Conservation (phyloP, 78 protist genomes). For the Acrasis kona region DNA sequence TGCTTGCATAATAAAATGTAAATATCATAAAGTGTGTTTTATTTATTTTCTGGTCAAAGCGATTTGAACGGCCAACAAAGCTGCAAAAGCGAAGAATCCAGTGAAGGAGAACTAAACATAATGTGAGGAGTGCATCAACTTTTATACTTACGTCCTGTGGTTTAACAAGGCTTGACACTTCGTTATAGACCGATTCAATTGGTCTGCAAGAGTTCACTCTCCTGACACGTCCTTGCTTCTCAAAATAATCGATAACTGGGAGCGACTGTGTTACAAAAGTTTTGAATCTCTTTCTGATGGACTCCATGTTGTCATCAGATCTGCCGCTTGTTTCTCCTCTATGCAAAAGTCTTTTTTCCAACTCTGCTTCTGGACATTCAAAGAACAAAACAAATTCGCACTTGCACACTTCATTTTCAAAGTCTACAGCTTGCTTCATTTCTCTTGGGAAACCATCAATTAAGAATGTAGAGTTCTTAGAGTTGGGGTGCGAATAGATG, state of each 20-base stretch:
- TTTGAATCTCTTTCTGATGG: slow-evolving; percentile 32
- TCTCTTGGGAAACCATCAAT: slow-evolving; percentile 69
- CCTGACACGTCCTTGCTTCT: slow-evolving; percentile 9
- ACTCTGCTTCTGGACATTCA: slow-evolving; percentile 44
- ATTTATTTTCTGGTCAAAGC: too few relatives aligned
- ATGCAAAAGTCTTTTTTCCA: slow-evolving; percentile 15
- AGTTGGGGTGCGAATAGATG: neutral
- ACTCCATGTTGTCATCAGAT: slow-evolving; percentile 58
- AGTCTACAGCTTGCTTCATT: slow-evolving; percentile 18
- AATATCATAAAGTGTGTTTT: too few relatives aligned
- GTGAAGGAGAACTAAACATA: too few relatives aligned
- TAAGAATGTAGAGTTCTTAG: slow-evolving; percentile 10
- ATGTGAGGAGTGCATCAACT: too few relatives aligned
- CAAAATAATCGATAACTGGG: slow-evolving; percentile 51
- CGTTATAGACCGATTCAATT: slow-evolving; percentile 33
- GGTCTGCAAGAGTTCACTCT: slow-evolving; percentile 11
- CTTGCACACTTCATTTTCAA: slow-evolving; percentile 1
- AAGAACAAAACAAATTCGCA: slow-evolving; percentile 33
- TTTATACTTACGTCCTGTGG: too few relatives aligned
- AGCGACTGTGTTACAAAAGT: slow-evolving; percentile 15
- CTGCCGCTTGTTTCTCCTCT: slow-evolving; percentile 55
- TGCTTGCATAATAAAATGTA: too few relatives aligned
- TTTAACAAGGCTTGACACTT: too few relatives aligned
- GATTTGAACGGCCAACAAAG: too few relatives aligned
- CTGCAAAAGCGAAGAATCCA: too few relatives aligned